A percentile compares a stretch with the other conserved stretches of the same genome.
Conservation (phyloP, 768 basidiomycete genomes). For the Amanita pallidorosea region DNA sequence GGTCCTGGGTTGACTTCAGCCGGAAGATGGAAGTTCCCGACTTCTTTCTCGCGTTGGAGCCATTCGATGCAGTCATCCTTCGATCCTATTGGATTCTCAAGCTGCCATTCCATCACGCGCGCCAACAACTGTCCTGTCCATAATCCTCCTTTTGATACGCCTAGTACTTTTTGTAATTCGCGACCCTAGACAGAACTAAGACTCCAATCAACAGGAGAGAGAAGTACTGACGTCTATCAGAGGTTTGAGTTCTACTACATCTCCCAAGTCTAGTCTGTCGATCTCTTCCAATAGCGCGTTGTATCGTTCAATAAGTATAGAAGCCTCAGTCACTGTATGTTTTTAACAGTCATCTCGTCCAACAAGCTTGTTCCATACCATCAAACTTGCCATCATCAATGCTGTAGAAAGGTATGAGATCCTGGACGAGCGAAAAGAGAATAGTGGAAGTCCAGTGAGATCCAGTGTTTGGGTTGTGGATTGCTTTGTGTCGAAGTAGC, state of each 20-base stretch:
- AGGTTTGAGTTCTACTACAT: constrained; percentile 56
- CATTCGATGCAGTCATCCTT: constrained; percentile 62
- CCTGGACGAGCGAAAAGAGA: constrained; percentile 66
- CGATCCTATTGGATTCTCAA: constrained; percentile 58
- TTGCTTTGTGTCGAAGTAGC: constrained; percentile 50
- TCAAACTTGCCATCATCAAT: constrained; percentile 26
- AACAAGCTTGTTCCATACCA: constrained; percentile 21
- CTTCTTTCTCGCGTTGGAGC: constrained; percentile 45
- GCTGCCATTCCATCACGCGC: constrained; percentile 77
- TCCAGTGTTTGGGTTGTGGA: constrained; percentile 55
- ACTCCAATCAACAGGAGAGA: neutral
- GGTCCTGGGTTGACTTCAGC: constrained; percentile 17
- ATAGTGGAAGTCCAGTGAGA: constrained; percentile 63
- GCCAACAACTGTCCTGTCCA: constrained; percentile 57
- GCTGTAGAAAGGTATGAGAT: constrained; percentile 49
- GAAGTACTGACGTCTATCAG: constrained; percentile 59
- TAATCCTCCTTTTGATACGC: constrained; percentile 47
- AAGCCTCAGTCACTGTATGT: constrained; percentile 30
- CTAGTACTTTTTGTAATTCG: constrained; percentile 46
- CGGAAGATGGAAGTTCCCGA: constrained; percentile 29
- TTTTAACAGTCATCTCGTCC: neutral
- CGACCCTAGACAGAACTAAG: constrained; percentile 45
- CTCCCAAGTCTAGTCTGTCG: constrained; percentile 49
- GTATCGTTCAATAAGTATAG: constrained; percentile 46
- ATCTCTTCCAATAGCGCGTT: constrained; percentile 52